Evolutionary conservation across 768 basidiomycete species (phyloP).

Genomic region (Auricularia sp.): DNA sequence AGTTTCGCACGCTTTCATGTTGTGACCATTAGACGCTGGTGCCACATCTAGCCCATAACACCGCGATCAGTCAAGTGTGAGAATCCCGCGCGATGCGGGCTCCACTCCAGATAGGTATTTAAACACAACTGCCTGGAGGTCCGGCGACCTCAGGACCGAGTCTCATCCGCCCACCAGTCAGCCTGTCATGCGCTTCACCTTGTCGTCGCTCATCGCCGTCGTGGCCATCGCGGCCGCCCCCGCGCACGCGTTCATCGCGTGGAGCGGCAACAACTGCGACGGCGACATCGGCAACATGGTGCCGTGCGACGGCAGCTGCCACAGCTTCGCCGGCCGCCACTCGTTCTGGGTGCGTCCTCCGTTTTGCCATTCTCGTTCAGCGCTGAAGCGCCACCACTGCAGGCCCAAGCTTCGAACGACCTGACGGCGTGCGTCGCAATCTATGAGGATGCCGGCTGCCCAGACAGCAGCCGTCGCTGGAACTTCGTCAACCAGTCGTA

Average conservation of each 20-base stretch:
- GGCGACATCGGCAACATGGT: not conserved
- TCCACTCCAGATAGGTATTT: too few species aligned
- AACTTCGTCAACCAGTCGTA: not conserved
- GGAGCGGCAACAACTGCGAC: not conserved
- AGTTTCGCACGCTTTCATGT: too few species aligned
- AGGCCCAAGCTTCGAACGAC: not conserved
- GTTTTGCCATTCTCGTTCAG: not conserved
- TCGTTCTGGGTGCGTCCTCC: not conserved
- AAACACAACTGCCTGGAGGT: too few species aligned
- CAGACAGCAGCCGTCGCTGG: not conserved
- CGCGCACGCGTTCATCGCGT: not conserved
- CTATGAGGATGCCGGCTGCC: not conserved
- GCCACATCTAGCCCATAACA: too few species aligned
- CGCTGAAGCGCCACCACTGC: too few species aligned
- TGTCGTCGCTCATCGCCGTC: not conserved
- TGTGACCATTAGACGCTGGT: too few species aligned
- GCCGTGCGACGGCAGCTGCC: not conserved
- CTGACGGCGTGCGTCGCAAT: not conserved
- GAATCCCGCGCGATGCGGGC: too few species aligned
- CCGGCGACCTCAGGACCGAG: too few species aligned
- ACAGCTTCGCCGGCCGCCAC: not conserved
- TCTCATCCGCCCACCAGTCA: too few species aligned
- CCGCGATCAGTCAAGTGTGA: too few species aligned
- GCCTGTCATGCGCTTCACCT: not conserved
- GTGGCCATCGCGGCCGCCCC: not conserved